Conservation (phyloP, 1,284 basidiomycete genomes). For the Malassezia vespertilionis region DNA sequence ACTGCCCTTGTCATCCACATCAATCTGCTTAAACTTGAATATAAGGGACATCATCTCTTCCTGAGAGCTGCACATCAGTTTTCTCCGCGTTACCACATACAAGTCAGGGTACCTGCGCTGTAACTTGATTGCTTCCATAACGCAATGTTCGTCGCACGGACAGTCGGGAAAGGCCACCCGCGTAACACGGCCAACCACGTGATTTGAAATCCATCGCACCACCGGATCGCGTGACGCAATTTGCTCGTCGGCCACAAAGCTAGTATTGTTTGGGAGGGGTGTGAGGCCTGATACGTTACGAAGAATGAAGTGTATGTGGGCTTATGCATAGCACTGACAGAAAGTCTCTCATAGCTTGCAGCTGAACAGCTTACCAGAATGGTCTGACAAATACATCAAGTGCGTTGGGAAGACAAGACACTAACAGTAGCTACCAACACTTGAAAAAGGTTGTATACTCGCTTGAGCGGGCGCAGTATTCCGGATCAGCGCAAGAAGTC, state of each 20-base stretch:
- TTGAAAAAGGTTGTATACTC: conserved; percentile 46
- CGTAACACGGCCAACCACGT: background rate
- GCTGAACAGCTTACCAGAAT: conserved; percentile 85
- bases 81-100: conserved; percentile 53
- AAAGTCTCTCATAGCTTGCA: conserved; percentile 63
- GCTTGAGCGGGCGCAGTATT: conserved; percentile 26
- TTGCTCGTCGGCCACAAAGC: too few relatives aligned
- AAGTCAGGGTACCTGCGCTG: conserved; percentile 90
- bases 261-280: too few relatives aligned
- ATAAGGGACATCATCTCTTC: conserved; percentile 47
- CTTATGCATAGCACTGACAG: background rate
- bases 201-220: too few relatives aligned
- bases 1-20: conserved; percentile 43
- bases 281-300: too few relatives aligned
- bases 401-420: conserved; percentile 7
- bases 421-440: conserved; percentile 33
- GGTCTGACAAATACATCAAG: conserved; percentile 80
- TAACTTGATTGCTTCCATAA: conserved; percentile 71
- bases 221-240: too few relatives aligned
- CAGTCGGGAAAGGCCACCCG: too few relatives aligned
- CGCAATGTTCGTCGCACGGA: conserved; percentile 12
- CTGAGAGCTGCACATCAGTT: conserved; percentile 42
- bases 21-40: conserved; percentile 34
- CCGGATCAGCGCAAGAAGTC: too few relatives aligned
- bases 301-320: conserved; percentile 16